phyloP scores from a whole-genome alignment of 2,329 filamentous ascomycete species.

The Arthrobotrys pseudoclavata region DNA sequence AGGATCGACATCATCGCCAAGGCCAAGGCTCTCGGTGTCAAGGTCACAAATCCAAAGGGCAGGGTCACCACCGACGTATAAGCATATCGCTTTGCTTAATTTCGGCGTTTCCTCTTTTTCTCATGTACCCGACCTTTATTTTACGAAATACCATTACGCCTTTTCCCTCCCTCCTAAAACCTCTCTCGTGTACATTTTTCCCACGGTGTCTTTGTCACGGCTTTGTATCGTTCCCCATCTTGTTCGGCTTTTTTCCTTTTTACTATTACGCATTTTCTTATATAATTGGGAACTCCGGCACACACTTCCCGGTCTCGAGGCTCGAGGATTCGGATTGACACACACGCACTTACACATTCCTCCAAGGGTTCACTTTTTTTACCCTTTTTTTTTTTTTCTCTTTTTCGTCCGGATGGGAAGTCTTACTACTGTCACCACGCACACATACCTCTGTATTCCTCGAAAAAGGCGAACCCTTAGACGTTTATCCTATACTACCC shows the following conservation, averaged over 20 bases:
- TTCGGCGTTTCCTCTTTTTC: not conserved
- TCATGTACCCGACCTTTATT: constrained; percentile 43
- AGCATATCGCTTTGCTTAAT: constrained; percentile 63
- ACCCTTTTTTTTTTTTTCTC: constrained; percentile 53
- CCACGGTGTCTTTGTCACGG: constrained; percentile 58
- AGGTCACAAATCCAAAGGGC: constrained; percentile 99
- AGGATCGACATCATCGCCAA: constrained; percentile 96
- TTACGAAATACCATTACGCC: constrained; percentile 50
- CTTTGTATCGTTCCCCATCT: constrained; percentile 45
- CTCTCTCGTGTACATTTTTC: constrained; percentile 57
- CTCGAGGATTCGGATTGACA: constrained; percentile 22
- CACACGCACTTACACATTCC: not conserved
- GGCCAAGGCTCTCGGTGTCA: constrained; percentile 98
- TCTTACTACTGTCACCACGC: constrained; percentile 37
- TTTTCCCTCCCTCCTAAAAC: constrained; percentile 11
- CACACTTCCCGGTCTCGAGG: constrained; percentile 13
- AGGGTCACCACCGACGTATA: constrained; percentile 96
- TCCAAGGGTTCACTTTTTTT: constrained; percentile 39
- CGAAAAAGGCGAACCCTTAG: constrained; percentile 37
- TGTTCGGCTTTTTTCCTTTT: constrained; percentile 40
- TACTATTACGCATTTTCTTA: constrained; percentile 48
- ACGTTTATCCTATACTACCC: constrained; percentile 42
- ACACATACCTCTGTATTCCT: constrained; percentile 27
- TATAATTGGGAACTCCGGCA: constrained; percentile 58
- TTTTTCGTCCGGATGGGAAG: constrained; percentile 54